phyloP scores from a whole-genome alignment of 805 yeast species.

The Pichia manshurica region DNA sequence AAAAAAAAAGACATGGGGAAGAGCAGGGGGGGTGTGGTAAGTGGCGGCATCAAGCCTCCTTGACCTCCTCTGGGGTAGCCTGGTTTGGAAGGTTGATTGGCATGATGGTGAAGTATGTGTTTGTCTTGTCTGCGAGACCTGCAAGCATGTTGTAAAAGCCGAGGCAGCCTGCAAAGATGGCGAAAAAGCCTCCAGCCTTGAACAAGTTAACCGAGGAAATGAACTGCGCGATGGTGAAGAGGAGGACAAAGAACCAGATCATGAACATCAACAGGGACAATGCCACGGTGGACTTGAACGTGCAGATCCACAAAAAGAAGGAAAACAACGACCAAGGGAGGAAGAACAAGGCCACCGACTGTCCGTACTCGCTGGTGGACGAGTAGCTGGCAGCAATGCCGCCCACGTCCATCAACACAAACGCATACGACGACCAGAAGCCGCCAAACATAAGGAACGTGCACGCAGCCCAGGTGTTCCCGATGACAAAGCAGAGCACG shows the following conservation, averaged over 20 bases:
- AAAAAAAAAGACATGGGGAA: too few species aligned
- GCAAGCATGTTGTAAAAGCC: constrained; percentile 46
- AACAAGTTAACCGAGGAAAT: constrained; percentile 29
- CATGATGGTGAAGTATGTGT: constrained; percentile 49
- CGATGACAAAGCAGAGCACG: constrained; percentile 43
- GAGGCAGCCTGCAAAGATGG: constrained; percentile 36
- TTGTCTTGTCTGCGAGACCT: constrained; percentile 44
- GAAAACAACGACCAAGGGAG: constrained; percentile 50
- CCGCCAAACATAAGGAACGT: constrained; percentile 50
- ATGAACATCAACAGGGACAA: constrained; percentile 36
- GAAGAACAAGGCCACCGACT: constrained; percentile 44
- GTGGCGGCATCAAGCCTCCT: neutral
- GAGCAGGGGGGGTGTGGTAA: too few species aligned
- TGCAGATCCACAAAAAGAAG: constrained; percentile 39
- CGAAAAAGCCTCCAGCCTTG: constrained; percentile 46
- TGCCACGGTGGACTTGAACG: constrained; percentile 44
- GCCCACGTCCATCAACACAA: constrained; percentile 39
- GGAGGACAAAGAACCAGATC: constrained; percentile 41
- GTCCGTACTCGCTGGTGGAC: constrained; percentile 32
- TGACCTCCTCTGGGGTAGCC: constrained; percentile 15
- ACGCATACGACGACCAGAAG: constrained; percentile 48
- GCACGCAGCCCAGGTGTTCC: constrained; percentile 53
- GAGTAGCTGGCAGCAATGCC: constrained; percentile 37
- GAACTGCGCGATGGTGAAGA: constrained; percentile 41
- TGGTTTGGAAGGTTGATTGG: constrained; percentile 45